Base-by-base conservation (phyloP, 1,284 basidiomycete species). In the Tausonia pullulans region DNA sequence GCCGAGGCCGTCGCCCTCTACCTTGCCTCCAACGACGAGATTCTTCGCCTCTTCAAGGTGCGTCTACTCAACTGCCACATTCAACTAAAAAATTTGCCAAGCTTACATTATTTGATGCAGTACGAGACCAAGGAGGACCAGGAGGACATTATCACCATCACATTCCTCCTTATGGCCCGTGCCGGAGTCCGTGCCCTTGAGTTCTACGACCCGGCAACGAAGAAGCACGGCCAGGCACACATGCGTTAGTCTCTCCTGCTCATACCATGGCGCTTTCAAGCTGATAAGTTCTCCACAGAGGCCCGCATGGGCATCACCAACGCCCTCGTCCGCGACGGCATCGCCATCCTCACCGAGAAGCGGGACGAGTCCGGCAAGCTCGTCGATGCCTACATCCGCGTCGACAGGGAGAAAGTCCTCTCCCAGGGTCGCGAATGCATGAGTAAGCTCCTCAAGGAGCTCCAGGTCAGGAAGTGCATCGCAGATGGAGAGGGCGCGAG, bases 151-250 rank as follows among this genome's bases (percentile, higher is more conserved):
- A 84, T 88, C 69, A 88, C 87, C 71, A 81, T 87, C 71, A 87
- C 86, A 0, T 93, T 88, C 81, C 79, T 91, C 43, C 74, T 87
- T 59, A 91, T 92, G 89, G 87, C 85, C 13, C 83, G 88, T n/a
- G 84, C 83, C 48, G 90, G 89, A 66, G 75, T 92, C 27, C 81
- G 85, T 53, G 88, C 83, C 2, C 80, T 93, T 53, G 88, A 91
- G 74, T 90, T 81, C 74, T 93, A 87, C 69, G 87, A 93, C 72
- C 88, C 89, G 41, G 78, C 76, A 43, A 87, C 84, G 7, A 78
- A 84, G 74, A 27, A 27, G 27, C 27, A 27, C 71, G 87, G 89
- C 16, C 90, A 92, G 72, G 90, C 90, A n/a, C 90, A 92, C 72
- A 92, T 92, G 89, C 88, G 27, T 27, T 27, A 27, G 27, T 27